Conservation (phyloP, 768 basidiomycete species). For the Porphyrellus cyaneotinctus region DNA sequence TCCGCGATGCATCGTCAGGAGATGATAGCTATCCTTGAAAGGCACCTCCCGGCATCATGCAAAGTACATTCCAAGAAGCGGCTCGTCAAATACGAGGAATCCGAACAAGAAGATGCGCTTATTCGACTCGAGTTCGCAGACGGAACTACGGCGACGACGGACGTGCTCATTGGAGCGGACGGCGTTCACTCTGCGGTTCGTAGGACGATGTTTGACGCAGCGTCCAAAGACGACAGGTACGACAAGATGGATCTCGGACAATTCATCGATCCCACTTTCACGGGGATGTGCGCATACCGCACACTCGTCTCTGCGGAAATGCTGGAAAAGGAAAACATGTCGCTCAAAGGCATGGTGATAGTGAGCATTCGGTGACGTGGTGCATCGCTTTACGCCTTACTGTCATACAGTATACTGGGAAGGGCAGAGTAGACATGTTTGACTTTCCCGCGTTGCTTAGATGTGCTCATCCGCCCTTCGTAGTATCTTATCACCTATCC, state of each 20-base stretch:
- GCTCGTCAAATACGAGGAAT: conserved; percentile 14
- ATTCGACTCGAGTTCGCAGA: conserved; percentile 15
- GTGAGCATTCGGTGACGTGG: conserved; percentile 18
- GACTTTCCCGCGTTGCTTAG: not conserved
- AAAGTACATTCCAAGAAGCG: conserved; percentile 18
- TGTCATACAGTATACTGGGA: conserved; percentile 12
- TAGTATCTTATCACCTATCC: conserved; percentile 42
- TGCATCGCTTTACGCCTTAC: conserved; percentile 7
- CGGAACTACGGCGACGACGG: conserved; percentile 27
- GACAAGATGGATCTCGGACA: conserved; percentile 3
- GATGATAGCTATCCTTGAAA: conserved; percentile 17
- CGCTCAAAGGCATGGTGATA: conserved; percentile 15
- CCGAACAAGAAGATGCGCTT: not conserved
- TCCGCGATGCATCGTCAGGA: conserved; percentile 22
- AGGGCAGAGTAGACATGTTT: conserved; percentile 3
- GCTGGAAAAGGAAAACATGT: conserved; percentile 20
- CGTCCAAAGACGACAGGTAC: not conserved
- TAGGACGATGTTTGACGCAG: conserved; percentile 20
- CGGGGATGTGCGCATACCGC: conserved; percentile 40
- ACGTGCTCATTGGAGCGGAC: conserved; percentile 45
- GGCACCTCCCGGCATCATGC: conserved; percentile 16
- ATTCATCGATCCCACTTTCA: conserved; percentile 34
- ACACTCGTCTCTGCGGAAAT: conserved; percentile 32
- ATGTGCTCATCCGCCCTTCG: not conserved
- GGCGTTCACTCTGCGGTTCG: conserved; percentile 36